Evolutionary conservation across 1,284 basidiomycete species (phyloP).

Genomic region (Malassezia equina): DNA sequence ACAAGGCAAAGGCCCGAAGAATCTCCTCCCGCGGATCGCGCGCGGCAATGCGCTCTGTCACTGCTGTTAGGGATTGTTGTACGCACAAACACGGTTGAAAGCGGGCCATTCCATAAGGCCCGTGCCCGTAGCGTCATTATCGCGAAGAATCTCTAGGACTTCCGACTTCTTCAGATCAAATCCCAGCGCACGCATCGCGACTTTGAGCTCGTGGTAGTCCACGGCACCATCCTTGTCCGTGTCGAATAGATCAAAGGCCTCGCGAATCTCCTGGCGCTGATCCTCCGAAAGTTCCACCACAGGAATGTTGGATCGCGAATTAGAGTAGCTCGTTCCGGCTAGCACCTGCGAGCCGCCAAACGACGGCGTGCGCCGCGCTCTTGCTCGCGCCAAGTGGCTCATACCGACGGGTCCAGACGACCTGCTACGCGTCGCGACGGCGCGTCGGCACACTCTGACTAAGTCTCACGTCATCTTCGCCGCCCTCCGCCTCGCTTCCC

Average conservation of each 20-base stretch:
- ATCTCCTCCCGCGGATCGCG: slow-evolving; percentile 96
- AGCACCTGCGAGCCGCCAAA: background rate
- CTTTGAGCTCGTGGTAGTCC: slow-evolving; percentile 89
- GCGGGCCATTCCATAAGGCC: slow-evolving; percentile 90
- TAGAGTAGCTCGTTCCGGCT: slow-evolving; percentile 1
- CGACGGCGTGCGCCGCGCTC: slow-evolving; percentile 13
- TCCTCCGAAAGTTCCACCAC: slow-evolving; percentile 65
- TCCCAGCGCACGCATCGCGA: slow-evolving; percentile 92
- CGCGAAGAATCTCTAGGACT: slow-evolving; percentile 83
- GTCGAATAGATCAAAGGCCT: slow-evolving; percentile 98
- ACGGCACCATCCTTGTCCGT: slow-evolving; percentile 87
- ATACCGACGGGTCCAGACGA: background rate
- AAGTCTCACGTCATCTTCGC: background rate
- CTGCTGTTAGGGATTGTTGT: slow-evolving; percentile 50
- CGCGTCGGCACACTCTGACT: background rate
- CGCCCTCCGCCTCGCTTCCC: background rate
- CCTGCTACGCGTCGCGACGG: background rate
- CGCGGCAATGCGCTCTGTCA: slow-evolving; percentile 84
- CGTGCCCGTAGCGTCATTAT: slow-evolving; percentile 78
- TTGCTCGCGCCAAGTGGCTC: slow-evolving; percentile 5
- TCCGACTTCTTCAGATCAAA: slow-evolving; percentile 98
- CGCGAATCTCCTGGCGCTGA: slow-evolving; percentile 93
- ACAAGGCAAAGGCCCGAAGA: slow-evolving; percentile 83
- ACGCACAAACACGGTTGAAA: slow-evolving; percentile 91
- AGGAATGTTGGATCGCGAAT: background rate